These are phyloP conservation scores for Lasiodiplodia sp. DNA, from an alignment of 2,329 filamentous ascomycete genomes.

Conservation along the genomic window DNA sequence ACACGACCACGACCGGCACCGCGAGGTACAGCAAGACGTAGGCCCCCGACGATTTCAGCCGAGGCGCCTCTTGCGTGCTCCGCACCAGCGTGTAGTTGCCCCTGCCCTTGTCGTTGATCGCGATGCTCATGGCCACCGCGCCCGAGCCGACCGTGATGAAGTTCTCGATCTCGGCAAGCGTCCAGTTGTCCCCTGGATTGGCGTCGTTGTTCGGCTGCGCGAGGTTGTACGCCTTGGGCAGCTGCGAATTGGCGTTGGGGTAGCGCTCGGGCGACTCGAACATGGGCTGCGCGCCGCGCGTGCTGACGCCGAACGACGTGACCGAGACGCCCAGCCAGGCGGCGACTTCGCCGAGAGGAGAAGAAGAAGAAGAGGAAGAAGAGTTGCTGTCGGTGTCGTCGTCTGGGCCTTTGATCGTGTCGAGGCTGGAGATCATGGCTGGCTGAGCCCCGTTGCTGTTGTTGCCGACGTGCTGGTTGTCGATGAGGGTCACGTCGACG, in stretches of 20 bases:
- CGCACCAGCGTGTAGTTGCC: neutral
- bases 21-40: neutral
- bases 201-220: too few species aligned
- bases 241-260: neutral
- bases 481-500: neutral
- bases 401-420: neutral
- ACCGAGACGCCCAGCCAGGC: neutral
- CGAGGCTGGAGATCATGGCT: neutral
- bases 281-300: neutral
- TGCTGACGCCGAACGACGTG: neutral
- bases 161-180: too few species aligned
- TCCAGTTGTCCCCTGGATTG: neutral
- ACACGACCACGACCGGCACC: neutral
- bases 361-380: too few species aligned
- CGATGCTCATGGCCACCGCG: neutral
- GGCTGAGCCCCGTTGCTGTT: neutral
- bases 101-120: neutral
- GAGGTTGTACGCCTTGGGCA: neutral
- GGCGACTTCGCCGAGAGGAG: neutral
- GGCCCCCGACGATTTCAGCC: neutral
- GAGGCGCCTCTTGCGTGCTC: neutral
- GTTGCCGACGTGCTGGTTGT: neutral
- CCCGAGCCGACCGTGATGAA: too few species aligned
- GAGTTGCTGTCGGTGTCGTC: too few species aligned
- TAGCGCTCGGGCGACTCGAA: neutral